Base-by-base conservation (phyloP, 129 eudicot genomes). In the Escallonia herrerae region DNA sequence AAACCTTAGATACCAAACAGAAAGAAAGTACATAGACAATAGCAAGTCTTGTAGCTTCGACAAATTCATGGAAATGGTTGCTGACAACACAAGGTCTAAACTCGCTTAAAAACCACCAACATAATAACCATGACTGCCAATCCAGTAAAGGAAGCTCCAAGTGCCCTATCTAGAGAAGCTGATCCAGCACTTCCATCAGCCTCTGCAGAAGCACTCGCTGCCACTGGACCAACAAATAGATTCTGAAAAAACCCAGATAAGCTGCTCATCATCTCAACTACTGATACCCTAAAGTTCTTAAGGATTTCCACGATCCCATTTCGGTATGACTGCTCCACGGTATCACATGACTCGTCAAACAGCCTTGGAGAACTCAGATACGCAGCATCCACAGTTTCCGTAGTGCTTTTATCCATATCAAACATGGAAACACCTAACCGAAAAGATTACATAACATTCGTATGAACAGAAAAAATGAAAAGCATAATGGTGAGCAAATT, bases 71-170 rank as follows among this genome's bases (percentile, higher is more conserved):
- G 44, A n/a, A 33, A 37, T 5, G 11, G n/a, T 38, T 15, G 39
- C 11, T 8, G 8, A 22, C 33, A 37, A 60, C 3, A 15, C 5
- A 40, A 67, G 2, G 38, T 39, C 56, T 72, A 82, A 66, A 4
- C 62, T 9, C 93, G 80, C 75, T 82, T 90, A 62, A 82, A 60
- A 39, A 76, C 68, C 0, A 90, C 81, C 51, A 87, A 75, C 70
- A 77, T 44, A 33, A 90, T 84, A 12, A 82, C 97, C 93, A 90
- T 80, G 41, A 80, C 74, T 3, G 77, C 97, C 61, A 90, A 61
- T 15, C 90, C 95, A 82, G 84, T 75, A 5, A 90, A 66, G 3
- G 80, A 56, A 11, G 84, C 80, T 51, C 75, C 86, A 72, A 80
- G 51, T 5, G 70, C 64, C 11, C 15, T 59, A 0, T 81, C 84